phyloP scores from a whole-genome alignment of 108 stramenopile genomes.

The Pseudonitzschia multistriata region DNA sequence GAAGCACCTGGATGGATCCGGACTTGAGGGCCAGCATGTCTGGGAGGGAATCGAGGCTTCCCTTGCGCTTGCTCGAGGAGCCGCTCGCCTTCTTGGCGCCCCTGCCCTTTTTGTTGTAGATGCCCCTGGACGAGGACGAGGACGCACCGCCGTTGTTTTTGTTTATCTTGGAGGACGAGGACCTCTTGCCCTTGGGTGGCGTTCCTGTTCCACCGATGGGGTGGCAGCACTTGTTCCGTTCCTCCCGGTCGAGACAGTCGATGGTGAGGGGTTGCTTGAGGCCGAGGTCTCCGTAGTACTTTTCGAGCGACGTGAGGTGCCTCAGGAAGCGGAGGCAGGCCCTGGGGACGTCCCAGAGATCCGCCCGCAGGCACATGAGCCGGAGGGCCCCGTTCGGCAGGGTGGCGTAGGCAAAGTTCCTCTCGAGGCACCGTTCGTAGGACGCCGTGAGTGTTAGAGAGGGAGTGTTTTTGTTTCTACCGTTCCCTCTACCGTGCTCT shows the following conservation, averaged over 20 bases:
- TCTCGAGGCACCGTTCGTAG: background rate
- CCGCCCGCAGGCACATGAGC: background rate
- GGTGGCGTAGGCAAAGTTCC: background rate
- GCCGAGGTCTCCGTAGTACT: background rate
- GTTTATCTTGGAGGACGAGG: too few species aligned
- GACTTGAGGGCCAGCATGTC: constrained; percentile 9
- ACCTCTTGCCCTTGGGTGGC: constrained; percentile 1
- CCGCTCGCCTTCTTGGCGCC: background rate
- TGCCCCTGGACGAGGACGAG: background rate
- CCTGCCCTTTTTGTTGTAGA: constrained; percentile 1
- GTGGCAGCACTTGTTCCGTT: background rate
- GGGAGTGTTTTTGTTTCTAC: background rate
- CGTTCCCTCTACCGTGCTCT: too few species aligned
- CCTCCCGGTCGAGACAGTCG: background rate
- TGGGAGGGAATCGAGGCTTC: background rate
- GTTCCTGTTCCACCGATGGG: too few species aligned
- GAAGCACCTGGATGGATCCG: constrained; percentile 1
- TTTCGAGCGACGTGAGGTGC: background rate
- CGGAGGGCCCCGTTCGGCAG: background rate
- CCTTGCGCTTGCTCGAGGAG: background rate
- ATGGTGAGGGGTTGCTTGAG: background rate
- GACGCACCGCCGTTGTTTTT: background rate
- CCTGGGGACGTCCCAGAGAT: background rate
- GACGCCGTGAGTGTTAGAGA: background rate
- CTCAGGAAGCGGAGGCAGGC: background rate